phyloP scores from a whole-genome alignment of 129 eudicot species.

The Flaveria brownii region DNA sequence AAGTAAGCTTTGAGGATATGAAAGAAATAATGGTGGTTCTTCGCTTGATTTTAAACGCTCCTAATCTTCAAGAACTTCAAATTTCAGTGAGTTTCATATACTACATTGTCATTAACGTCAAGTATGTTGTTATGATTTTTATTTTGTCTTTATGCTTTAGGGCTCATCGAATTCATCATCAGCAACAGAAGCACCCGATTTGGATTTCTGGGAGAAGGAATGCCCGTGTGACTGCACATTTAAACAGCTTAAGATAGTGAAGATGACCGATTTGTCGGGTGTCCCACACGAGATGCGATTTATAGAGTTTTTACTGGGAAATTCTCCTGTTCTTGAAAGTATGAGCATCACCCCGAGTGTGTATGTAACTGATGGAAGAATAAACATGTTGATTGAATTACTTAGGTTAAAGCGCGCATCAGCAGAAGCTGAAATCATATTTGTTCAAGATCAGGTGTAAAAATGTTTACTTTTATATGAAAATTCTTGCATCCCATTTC shows the following conservation, averaged over 20 bases:
- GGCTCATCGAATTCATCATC: constrained; percentile 65
- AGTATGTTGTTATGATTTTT: neutral
- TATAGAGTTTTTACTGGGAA: constrained; percentile 65
- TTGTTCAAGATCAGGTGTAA: constrained; percentile 62
- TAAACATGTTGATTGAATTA: constrained; percentile 65
- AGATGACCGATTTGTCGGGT: constrained; percentile 69
- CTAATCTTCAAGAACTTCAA: constrained; percentile 74
- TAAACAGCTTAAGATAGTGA: constrained; percentile 57
- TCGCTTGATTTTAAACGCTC: constrained; percentile 71
- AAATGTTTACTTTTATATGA: constrained; percentile 13
- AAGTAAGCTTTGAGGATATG: constrained; percentile 92
- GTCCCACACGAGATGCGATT: constrained; percentile 78
- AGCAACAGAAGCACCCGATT: constrained; percentile 45
- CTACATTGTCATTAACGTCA: neutral
- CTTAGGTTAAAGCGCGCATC: constrained; percentile 87
- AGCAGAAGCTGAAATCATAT: constrained; percentile 62
- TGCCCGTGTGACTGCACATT: constrained; percentile 50
- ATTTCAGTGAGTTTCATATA: constrained; percentile 66
- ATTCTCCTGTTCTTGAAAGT: constrained; percentile 61
- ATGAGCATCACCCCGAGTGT: constrained; percentile 71
- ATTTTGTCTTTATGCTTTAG: constrained; percentile 28
- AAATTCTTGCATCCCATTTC: neutral
- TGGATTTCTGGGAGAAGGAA: constrained; percentile 63
- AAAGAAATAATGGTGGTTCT: constrained; percentile 87
- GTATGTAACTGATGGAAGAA: constrained; percentile 55